Base-by-base conservation (phyloP, 768 basidiomycete genomes). In the Suillus ampliporus region DNA sequence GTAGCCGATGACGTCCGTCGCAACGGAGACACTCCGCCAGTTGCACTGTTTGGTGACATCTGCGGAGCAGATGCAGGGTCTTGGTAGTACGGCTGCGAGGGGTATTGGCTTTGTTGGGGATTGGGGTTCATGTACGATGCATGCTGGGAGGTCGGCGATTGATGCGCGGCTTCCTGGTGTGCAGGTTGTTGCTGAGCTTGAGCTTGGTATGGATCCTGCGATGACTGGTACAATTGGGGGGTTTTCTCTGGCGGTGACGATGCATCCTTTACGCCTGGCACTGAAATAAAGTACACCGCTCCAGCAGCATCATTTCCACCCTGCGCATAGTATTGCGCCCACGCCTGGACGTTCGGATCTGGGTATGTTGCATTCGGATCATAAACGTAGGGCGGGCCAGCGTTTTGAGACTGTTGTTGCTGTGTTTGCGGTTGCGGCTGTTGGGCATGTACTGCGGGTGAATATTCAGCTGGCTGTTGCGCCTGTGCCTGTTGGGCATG, bases 311-410 rank as follows among this genome's bases (percentile, higher is more conserved):
- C 92, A 51, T 76, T 84, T 4, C 92, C 92, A 28, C 93, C 93
- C 63, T 89, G 85, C 1, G 88, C 87, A 71, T 94, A 94, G 74
- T 95, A 95, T 67, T 87, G 84, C 7, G 91, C 92, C 92, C 92
- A 94, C 0, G 90, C 90, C 71, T 94, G 92, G 23, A 89, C 91
- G 65, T 92, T 92, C 60, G 87, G 84, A 72, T 95, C 92, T 17
- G 86, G 76, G 67, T 95, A 95, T 23, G 86, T 86, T 54, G 80
- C 77, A 34, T 79, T 82, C 5, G 91, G 89, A 66, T 92, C 86
- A 69, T 83, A 94, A 10, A 77, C 73, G 60, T 78, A 86, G 15
- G 84, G 84, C 10, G 84, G 83, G 21, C 81, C 82, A 38, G 63
- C 15, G 35, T 62, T 65, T 40, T 65, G 66, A 7, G 70, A 61